Conservation (phyloP, 208 protist species). For the Trichomonas tenax region DNA sequence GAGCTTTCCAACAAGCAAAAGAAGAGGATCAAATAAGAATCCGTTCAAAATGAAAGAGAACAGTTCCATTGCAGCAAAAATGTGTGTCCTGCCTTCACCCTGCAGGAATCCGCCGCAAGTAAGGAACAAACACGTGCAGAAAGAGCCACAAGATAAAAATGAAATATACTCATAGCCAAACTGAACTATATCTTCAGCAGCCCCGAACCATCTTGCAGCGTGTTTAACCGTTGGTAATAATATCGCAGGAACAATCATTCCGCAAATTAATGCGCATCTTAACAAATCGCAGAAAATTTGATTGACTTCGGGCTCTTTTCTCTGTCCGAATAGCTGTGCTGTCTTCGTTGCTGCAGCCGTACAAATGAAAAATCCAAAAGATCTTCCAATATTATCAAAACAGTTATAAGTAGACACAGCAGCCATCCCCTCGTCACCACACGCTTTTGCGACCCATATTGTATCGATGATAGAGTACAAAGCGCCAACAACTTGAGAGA, state of each 20-base stretch:
- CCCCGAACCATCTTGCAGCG: background rate
- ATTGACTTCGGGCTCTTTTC: background rate
- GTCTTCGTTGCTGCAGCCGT: background rate
- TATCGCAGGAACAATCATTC: background rate
- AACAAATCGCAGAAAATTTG: conserved; percentile 8
- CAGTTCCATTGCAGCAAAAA: background rate
- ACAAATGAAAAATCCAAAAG: background rate
- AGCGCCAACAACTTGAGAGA: background rate
- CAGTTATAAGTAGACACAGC: background rate
- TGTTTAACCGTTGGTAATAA: background rate
- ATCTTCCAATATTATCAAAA: background rate
- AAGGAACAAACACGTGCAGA: background rate
- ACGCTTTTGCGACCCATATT: background rate
- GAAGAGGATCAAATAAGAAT: background rate
- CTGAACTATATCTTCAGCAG: background rate
- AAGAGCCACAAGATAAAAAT: background rate
- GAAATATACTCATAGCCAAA: background rate
- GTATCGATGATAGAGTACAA: background rate
- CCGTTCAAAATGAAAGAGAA: background rate
- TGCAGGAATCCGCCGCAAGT: background rate
- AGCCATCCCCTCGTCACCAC: background rate
- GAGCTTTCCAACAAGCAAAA: background rate
- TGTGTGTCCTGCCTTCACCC: background rate
- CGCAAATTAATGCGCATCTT: background rate
- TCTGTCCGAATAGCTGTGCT: background rate